Evolutionary conservation across 163 green algal genomes (phyloP).

Genomic region (Trebouxia gelatinosa): DNA sequence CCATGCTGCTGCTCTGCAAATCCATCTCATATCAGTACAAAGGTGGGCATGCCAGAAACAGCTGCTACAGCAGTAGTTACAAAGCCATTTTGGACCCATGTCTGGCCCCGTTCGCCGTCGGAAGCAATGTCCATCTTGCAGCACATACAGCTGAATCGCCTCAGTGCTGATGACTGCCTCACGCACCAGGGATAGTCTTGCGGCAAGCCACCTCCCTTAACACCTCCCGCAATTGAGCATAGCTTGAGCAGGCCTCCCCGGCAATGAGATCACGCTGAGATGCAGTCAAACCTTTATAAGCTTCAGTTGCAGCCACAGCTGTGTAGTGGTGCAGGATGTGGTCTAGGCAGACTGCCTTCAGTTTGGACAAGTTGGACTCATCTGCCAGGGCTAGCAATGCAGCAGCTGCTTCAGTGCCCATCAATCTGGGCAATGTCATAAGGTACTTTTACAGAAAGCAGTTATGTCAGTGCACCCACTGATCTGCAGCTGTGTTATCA

Average conservation of each 20-base stretch:
- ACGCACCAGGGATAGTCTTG: neutral
- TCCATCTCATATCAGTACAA: too few relatives aligned
- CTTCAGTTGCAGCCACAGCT: slow-evolving; percentile 26
- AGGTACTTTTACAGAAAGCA: too few relatives aligned
- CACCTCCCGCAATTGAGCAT: slow-evolving; percentile 20
- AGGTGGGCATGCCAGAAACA: too few relatives aligned
- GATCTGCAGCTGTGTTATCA: neutral
- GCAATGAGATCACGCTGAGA: slow-evolving; percentile 43
- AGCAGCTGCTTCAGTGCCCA: slow-evolving; percentile 37
- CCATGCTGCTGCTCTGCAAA: too few relatives aligned
- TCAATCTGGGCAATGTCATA: too few relatives aligned
- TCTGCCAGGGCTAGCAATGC: slow-evolving; percentile 50
- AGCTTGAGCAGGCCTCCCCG: slow-evolving; percentile 36
- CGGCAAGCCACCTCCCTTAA: slow-evolving; percentile 31
- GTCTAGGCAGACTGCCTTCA: slow-evolving; percentile 49
- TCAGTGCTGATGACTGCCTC: too few relatives aligned
- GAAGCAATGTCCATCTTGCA: too few relatives aligned
- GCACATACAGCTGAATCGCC: too few relatives aligned
- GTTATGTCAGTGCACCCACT: neutral
- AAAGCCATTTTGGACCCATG: too few relatives aligned
- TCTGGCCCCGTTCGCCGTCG: too few relatives aligned
- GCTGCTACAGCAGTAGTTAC: too few relatives aligned
- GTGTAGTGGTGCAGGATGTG: slow-evolving; percentile 45
- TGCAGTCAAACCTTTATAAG: slow-evolving; percentile 32
- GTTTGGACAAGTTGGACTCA: slow-evolving; percentile 45